These are phyloP conservation scores for Casuarina equisetifolia DNA, from an alignment of 306 rosid genomes.

Conservation along the genomic window DNA sequence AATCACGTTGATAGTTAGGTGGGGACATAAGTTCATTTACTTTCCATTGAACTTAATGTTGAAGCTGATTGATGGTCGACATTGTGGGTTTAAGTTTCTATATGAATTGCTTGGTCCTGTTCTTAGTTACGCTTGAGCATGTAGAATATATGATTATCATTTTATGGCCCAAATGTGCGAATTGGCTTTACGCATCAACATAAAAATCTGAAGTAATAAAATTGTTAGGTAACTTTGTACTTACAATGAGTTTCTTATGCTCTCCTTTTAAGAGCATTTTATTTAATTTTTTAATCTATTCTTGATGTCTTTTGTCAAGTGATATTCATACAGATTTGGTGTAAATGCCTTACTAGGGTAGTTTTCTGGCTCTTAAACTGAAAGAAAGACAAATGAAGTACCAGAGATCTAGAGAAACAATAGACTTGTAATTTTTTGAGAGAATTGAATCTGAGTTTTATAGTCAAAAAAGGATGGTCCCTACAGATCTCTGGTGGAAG, in stretches of 20 bases:
- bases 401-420: neutral
- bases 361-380: neutral
- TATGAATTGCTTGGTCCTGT: too few species aligned
- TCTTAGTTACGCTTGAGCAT: too few species aligned
- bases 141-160: too few species aligned
- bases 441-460: neutral
- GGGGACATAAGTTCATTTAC: neutral
- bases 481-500: neutral
- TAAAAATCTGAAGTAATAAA: too few species aligned
- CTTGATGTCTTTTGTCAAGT: neutral
- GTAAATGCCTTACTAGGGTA: neutral
- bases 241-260: neutral
- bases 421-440: neutral
- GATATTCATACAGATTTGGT: neutral
- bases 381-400: neutral
- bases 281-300: too few species aligned
- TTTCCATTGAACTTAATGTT: too few species aligned
- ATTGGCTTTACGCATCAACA: neutral
- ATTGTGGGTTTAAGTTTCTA: neutral
- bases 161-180: neutral
- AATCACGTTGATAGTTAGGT: neutral
- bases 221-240: too few species aligned
- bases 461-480: neutral
- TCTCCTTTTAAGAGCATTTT: too few species aligned
- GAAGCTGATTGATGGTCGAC: neutral